These are phyloP conservation scores for Crithidia fasciculata DNA, from an alignment of 208 protist genomes.

Conservation along the genomic window DNA sequence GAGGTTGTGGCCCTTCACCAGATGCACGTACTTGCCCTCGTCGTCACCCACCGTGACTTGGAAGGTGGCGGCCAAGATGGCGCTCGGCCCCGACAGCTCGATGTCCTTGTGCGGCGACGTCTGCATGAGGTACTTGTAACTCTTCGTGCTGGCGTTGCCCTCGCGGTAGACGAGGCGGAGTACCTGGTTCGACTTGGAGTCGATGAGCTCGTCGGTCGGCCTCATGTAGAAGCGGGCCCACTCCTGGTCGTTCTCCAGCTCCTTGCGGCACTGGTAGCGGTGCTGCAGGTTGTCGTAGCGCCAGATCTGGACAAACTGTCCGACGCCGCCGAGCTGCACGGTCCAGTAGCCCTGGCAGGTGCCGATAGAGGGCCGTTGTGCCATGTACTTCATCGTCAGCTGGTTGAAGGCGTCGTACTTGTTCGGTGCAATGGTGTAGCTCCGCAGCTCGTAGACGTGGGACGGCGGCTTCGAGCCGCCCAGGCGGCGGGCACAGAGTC, in stretches of 20 bases:
- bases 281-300: constrained; percentile 79
- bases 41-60: constrained; percentile 56
- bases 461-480: constrained; percentile 21
- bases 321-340: constrained; percentile 73
- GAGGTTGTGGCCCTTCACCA: constrained; percentile 73
- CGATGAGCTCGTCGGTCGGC: constrained; percentile 39
- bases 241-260: constrained; percentile 61
- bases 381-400: constrained; percentile 64
- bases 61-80: constrained; percentile 74
- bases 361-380: constrained; percentile 45
- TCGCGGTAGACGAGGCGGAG: constrained; percentile 66
- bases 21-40: constrained; percentile 76
- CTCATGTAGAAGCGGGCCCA: constrained; percentile 58
- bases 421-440: constrained; percentile 53
- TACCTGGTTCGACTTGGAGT: constrained; percentile 60
- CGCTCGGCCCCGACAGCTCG: constrained; percentile 50
- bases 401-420: constrained; percentile 66
- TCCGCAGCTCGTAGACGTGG: constrained; percentile 75
- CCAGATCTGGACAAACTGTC: constrained; percentile 80
- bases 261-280: constrained; percentile 58
- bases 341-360: constrained; percentile 76
- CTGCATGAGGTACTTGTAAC: constrained; percentile 84
- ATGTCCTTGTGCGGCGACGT: constrained; percentile 61
- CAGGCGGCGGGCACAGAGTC: constrained; percentile 25
- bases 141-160: constrained; percentile 65